Percentiles rank a stretch among this genome's conserved stretches.
phyloP scores from a whole-genome alignment of 129 eudicot species.

The sunflower (Helianthus annuus) region HanXRQr2.0-SUNRISE NC_035436.2:192532739-192533238 shows the following conservation, averaged over 20 bases:
- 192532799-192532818: constrained; percentile 17
- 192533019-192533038: neutral
- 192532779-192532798: constrained; percentile 2
- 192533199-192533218: no score
- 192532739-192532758: constrained; percentile 15
- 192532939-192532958: constrained; percentile 3
- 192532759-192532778: neutral
- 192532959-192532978: neutral
- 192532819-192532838: neutral
- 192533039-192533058: no score
- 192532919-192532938: neutral
- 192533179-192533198: no score
- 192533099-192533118: no score
- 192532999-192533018: no score
- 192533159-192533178: no score
- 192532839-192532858: constrained; percentile 1
- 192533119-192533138: no score
- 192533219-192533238: no score
- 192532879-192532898: neutral
- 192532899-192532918: neutral
- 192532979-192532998: neutral
- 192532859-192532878: constrained; percentile 2
- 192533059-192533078: no score
- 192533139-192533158: no score
- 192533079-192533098: no score